Evolutionary conservation across 139 green algal species (phyloP).

Genomic region (Chloropicon primus): DNA sequence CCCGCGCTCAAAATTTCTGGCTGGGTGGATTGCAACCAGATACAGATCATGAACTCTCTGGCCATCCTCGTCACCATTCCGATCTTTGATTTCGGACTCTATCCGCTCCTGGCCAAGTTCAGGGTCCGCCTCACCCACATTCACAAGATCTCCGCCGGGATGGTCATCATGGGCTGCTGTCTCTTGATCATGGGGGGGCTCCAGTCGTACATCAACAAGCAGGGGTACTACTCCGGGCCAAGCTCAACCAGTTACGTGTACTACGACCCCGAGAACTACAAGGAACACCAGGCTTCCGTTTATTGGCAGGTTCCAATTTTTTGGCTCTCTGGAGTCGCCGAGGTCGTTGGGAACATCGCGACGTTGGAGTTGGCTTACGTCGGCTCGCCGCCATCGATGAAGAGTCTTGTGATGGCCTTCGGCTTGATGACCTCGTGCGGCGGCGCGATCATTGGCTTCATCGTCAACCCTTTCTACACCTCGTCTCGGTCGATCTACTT

Average conservation of each 20-base stretch:
- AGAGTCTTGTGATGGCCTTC: background rate
- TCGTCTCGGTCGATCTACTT: background rate
- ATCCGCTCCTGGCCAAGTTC: background rate
- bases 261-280: background rate
- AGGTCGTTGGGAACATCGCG: background rate
- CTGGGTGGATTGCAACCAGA: background rate
- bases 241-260: background rate
- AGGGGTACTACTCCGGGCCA: background rate
- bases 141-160: background rate
- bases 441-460: background rate
- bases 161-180: background rate
- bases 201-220: background rate
- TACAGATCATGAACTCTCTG: background rate
- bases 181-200: background rate
- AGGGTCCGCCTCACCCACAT: background rate
- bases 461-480: background rate
- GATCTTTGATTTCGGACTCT: background rate
- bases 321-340: background rate
- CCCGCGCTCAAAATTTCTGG: background rate
- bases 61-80: background rate
- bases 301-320: background rate
- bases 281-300: background rate
- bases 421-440: background rate
- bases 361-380: background rate
- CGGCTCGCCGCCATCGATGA: background rate